These are phyloP conservation scores for Claviceps sp. DNA, from an alignment of 2,329 filamentous ascomycete genomes.

Conservation along the genomic window DNA sequence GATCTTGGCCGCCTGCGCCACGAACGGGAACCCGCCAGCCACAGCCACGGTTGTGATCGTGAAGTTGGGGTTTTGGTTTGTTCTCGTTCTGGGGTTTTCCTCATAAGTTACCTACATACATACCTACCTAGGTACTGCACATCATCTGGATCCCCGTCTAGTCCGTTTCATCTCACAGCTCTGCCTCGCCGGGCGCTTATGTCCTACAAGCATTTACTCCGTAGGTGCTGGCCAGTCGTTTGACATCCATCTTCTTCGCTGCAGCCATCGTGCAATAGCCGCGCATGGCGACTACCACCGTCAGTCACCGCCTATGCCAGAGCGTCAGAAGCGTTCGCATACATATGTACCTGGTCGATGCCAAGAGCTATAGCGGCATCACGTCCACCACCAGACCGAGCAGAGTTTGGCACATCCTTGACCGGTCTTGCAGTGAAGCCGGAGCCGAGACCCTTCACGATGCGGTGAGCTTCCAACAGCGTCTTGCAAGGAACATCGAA, in stretches of 20 bases:
- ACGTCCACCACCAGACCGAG: slow-evolving; percentile 3
- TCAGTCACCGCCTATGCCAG: neutral
- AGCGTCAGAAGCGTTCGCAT: neutral
- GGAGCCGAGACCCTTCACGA: slow-evolving; percentile 3
- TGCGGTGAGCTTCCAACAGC: slow-evolving; percentile 3
- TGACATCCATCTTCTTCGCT: neutral
- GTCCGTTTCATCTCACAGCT: neutral
- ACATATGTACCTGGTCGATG: slow-evolving; percentile 1
- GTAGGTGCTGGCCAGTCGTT: neutral
- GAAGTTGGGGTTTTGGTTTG: too few species aligned
- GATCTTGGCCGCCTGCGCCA: too few species aligned
- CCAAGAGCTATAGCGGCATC: slow-evolving; percentile 4
- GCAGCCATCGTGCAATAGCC: neutral
- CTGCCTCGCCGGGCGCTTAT: neutral
- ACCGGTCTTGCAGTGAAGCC: neutral
- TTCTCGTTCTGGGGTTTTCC: too few species aligned
- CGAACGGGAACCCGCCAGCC: too few species aligned
- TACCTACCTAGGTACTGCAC: too few species aligned
- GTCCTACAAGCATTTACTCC: too few species aligned
- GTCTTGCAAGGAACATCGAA: neutral
- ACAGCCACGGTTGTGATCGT: too few species aligned
- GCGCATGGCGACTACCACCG: neutral
- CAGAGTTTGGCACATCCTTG: slow-evolving; percentile 4
- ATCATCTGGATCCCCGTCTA: slow-evolving; percentile 2
- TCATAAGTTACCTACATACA: too few species aligned